phyloP scores from a whole-genome alignment of 805 yeast genomes.

The Saccharomycopsis olivae region DNA sequence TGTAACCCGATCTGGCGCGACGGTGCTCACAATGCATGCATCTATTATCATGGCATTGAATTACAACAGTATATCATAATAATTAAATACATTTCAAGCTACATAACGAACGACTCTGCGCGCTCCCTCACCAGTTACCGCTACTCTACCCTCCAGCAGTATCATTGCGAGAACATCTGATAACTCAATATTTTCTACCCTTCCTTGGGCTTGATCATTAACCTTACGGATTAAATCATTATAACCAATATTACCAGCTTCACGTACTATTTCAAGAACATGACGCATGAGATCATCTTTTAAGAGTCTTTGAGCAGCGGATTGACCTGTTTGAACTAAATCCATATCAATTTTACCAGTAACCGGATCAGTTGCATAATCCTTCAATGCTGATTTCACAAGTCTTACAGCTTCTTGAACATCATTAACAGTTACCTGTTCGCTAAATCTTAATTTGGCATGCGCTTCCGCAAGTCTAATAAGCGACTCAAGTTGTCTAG shows the following conservation, averaged over 20 bases:
- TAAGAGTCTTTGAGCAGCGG: constrained; percentile 71
- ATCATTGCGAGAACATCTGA: constrained; percentile 57
- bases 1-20: no score
- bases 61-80: no score
- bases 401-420: constrained; percentile 90
- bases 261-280: constrained; percentile 43
- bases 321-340: constrained; percentile 90
- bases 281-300: constrained; percentile 64
- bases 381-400: constrained; percentile 89
- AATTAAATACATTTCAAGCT: no score
- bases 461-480: constrained; percentile 92
- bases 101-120: constrained; percentile 30
- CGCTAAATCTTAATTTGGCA: constrained; percentile 85
- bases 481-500: constrained; percentile 94
- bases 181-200: constrained; percentile 63
- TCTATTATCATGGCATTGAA: no score
- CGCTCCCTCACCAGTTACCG: constrained; percentile 62
- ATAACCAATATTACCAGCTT: constrained; percentile 40
- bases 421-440: constrained; percentile 62
- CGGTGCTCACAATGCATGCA: no score
- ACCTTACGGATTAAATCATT: constrained; percentile 47
- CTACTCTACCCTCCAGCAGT: constrained; percentile 59
- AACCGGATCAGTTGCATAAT: constrained; percentile 94
- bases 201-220: constrained; percentile 53
- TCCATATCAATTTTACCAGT: constrained; percentile 98